Base-by-base conservation (phyloP, 768 basidiomycete species). In the Macrolepiota dolichaula region DNA sequence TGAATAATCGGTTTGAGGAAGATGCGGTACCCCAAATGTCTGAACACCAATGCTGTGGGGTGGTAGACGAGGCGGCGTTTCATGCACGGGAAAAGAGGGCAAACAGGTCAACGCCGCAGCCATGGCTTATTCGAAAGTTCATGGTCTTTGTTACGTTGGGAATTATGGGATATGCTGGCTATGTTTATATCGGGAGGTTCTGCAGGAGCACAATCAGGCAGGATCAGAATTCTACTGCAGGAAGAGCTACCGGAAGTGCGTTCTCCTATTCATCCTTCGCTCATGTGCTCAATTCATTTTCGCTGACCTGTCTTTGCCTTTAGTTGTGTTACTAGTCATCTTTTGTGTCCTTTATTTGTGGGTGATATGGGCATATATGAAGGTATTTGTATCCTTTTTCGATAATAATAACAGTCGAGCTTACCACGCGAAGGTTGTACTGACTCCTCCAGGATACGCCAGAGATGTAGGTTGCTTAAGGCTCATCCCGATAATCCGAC, bases 101-200 rank as follows among this genome's bases (percentile, higher is more conserved):
- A 24, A 70, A 71, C 40, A 68, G 77, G 52, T 71, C 72, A 6
- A 81, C 75, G 62, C 82, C 84, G 0, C 89, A 89, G 62, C 87
- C 91, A 57, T 93, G 91, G 91, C 74, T 89, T 53, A 78, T 83
- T 25, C 83, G 81, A 71, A 94, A 94, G 76, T 66, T 91, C 37
- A 77, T 86, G 67, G 77, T 94, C 27, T 79, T 73, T 3, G 54
- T 94, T 2, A 81, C 85, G 0, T 15, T 82, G 22, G 87, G 77
- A 0, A 76, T 94, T 60, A 80, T 86, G 62, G 85, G 73, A 1
- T 94, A 93, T 72, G 69, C 86, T 3, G 77, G 72, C 25, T 96
- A 96, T 70, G 93, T 94, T 2, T 93, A 93, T 69, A 80, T 91
- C 25, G 90, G 80, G 0, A 74, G 86, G 57, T 79, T 94, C 6